phyloP scores from a whole-genome alignment of 805 yeast species.

The Ogataea parapolymorpha region DNA sequence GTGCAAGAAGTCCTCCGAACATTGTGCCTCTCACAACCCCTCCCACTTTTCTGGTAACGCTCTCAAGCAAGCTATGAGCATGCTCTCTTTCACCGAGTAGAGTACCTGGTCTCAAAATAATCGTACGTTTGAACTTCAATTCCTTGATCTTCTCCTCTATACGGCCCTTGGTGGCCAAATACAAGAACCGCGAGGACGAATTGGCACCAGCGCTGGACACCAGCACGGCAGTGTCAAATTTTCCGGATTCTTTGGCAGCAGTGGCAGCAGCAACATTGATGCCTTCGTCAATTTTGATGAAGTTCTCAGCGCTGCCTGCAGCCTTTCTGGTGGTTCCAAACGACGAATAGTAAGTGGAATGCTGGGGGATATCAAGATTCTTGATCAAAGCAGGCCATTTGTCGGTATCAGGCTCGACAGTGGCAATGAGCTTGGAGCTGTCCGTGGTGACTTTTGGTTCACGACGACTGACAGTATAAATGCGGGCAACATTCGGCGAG shows the following conservation, averaged over 20 bases:
- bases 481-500: slow-evolving; percentile 35
- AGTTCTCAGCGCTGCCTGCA: slow-evolving; percentile 73
- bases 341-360: slow-evolving; percentile 54
- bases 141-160: slow-evolving; percentile 64
- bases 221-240: slow-evolving; percentile 59
- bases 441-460: slow-evolving; percentile 28
- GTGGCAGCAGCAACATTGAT: slow-evolving; percentile 65
- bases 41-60: slow-evolving; percentile 33
- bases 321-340: slow-evolving; percentile 72
- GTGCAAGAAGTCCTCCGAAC: not conserved
- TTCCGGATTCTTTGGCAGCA: slow-evolving; percentile 67
- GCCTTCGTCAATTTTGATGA: slow-evolving; percentile 71
- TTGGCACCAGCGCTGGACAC: slow-evolving; percentile 68
- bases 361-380: slow-evolving; percentile 28
- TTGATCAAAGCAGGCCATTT: slow-evolving; percentile 48
- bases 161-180: slow-evolving; percentile 68
- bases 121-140: slow-evolving; percentile 64
- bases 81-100: slow-evolving; percentile 60
- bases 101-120: slow-evolving; percentile 76
- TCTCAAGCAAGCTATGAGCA: slow-evolving; percentile 38
- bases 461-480: slow-evolving; percentile 54
- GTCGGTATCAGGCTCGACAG: slow-evolving; percentile 42
- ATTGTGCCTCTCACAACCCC: slow-evolving; percentile 31
- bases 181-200: slow-evolving; percentile 53
- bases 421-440: slow-evolving; percentile 23